Conservation (phyloP, 805 yeast genomes). For the Lipomyces sp. region DNA sequence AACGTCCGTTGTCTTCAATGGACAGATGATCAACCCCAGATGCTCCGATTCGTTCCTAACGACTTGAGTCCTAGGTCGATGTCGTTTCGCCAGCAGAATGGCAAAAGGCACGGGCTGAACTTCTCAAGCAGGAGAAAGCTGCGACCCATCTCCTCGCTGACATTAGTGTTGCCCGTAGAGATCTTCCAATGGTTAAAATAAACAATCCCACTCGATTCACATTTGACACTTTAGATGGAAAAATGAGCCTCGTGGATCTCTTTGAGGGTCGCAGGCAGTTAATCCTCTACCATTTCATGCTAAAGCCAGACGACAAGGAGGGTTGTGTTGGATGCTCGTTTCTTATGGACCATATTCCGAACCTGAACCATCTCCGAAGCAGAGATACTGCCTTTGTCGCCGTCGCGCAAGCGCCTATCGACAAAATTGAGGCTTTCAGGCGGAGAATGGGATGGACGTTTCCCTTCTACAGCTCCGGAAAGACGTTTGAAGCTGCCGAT, state of each 20-base stretch:
- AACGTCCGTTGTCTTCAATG: too few relatives aligned
- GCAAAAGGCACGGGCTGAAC: neutral
- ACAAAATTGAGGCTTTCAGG: conserved; percentile 1
- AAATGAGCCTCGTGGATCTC: neutral
- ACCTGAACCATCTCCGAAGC: neutral
- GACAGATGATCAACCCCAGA: neutral
- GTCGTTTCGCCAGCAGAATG: conserved; percentile 3
- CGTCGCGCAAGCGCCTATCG: conserved; percentile 4
- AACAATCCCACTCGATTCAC: neutral
- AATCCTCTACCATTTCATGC: conserved; percentile 5
- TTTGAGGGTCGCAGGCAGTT: conserved; percentile 2
- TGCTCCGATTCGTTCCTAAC: neutral
- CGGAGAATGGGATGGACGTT: conserved; percentile 1
- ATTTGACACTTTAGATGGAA: neutral
- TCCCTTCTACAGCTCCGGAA: neutral
- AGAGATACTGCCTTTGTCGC: neutral
- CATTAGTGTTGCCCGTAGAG: neutral
- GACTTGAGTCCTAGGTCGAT: neutral
- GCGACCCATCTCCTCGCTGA: neutral
- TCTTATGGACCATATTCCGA: neutral
- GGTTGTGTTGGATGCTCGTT: conserved; percentile 4
- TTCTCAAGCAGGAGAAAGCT: neutral
- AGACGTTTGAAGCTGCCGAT: neutral
- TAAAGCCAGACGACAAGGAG: neutral
- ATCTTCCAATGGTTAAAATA: conserved; percentile 1